Conservation (phyloP, 2,329 filamentous ascomycete genomes). For the Aspergillus japonicus region DNA sequence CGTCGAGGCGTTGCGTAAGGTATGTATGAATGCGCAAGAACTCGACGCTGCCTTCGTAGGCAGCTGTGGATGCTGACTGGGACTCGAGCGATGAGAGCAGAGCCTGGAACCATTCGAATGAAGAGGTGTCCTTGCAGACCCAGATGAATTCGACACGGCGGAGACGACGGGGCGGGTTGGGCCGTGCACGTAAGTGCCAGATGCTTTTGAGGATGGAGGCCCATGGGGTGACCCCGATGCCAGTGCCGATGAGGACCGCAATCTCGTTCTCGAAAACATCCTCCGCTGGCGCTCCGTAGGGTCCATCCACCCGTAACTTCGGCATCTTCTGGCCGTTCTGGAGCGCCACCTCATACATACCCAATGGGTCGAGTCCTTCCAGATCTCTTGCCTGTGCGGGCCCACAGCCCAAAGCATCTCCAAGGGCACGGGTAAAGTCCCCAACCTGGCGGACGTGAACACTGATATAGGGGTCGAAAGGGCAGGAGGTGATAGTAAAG, state of each 20-base stretch:
- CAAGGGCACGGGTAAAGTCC: slow-evolving; percentile 92
- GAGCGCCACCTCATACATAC: slow-evolving; percentile 96
- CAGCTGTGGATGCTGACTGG: slow-evolving; percentile 72
- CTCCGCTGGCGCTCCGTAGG: slow-evolving; percentile 94
- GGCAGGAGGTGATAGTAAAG: slow-evolving; percentile 98
- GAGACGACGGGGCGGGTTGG: slow-evolving; percentile 84
- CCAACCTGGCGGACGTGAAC: slow-evolving; percentile 95
- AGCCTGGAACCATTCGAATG: slow-evolving; percentile 98
- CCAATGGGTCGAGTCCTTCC: slow-evolving; percentile 84
- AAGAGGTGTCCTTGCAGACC: slow-evolving; percentile 93
- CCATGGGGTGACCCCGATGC: slow-evolving; percentile 84
- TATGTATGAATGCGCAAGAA: slow-evolving; percentile 99
- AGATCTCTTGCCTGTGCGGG: slow-evolving; percentile 84
- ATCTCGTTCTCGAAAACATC: slow-evolving; percentile 95
- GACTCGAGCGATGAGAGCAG: slow-evolving; percentile 86
- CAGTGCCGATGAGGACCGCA: slow-evolving; percentile 74
- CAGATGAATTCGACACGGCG: slow-evolving; percentile 98
- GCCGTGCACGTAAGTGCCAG: slow-evolving; percentile 88
- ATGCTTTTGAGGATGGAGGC: slow-evolving; percentile 94
- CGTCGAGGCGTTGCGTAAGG: slow-evolving; percentile 87
- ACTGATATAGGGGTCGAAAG: slow-evolving; percentile 90
- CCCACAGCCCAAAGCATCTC: slow-evolving; percentile 90
- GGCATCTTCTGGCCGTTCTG: slow-evolving; percentile 94
- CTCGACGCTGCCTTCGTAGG: slow-evolving; percentile 57
- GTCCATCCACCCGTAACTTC: slow-evolving; percentile 82